phyloP scores from a whole-genome alignment of 1,139 yeast species.

The Candida glucosophila region DNA sequence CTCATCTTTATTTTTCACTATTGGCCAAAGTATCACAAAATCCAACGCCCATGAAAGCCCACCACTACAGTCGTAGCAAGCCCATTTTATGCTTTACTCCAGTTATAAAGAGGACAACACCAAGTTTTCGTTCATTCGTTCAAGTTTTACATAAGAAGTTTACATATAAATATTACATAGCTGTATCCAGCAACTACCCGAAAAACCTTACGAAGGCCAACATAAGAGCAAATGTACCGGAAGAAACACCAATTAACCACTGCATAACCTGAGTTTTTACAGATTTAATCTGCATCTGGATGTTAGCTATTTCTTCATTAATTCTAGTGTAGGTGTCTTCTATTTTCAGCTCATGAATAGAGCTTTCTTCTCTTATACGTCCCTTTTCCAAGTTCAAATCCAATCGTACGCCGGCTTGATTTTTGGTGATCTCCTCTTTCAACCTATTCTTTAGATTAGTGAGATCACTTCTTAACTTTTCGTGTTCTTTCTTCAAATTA shows the following conservation, averaged over 20 bases:
- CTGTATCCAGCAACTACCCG: conserved; percentile 30
- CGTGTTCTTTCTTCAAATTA: conserved; percentile 78
- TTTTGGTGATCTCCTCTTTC: conserved; percentile 86
- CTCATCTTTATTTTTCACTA: no score
- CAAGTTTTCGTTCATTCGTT: no score
- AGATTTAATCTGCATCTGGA: conserved; percentile 89
- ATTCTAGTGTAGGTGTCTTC: conserved; percentile 93
- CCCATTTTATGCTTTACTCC: no score
- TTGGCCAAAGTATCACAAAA: no score
- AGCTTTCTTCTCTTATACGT: conserved; percentile 85
- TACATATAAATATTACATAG: neutral
- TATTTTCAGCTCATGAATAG: conserved; percentile 85
- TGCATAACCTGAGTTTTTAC: conserved; percentile 96
- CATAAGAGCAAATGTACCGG: conserved; percentile 93
- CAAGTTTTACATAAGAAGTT: no score
- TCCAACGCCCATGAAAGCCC: no score
- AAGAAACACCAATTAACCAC: conserved; percentile 96
- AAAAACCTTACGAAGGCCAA: conserved; percentile 83
- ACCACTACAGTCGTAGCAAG: no score
- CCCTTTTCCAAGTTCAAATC: conserved; percentile 93
- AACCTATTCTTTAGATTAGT: conserved; percentile 79
- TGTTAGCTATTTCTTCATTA: conserved; percentile 90
- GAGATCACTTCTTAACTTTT: conserved; percentile 71
- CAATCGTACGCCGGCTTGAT: conserved; percentile 81
- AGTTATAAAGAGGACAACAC: no score